Base-by-base conservation (phyloP, 2,329 filamentous ascomycete species). In the Xylaria sp. region DNA sequence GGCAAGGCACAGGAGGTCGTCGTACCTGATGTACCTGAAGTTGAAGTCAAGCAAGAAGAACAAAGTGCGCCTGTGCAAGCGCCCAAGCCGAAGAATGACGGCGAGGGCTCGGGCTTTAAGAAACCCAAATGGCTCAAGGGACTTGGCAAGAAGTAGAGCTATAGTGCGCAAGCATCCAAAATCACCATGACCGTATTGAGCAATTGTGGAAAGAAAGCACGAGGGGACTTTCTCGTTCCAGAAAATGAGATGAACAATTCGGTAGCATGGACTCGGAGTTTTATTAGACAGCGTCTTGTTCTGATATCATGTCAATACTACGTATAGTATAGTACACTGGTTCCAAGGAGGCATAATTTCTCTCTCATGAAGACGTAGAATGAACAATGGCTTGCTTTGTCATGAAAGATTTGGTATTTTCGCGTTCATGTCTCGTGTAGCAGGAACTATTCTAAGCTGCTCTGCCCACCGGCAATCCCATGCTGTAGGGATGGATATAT, bases 51-150 rank as follows among this genome's bases (percentile, higher is more conserved):
- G 57, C 69, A 70, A 18, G 70, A 69, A 23, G 66, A 39, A 37
- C 54, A 34, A 28, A 63, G 37, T 52, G 46, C 61, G 6, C 41
- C 61, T 15, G 25, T 61, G 10, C 51, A 66, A 3, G 58, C 71
- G 18, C 52, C 72, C 2, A 73, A 71, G 57, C 72, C 75, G n/a
- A 73, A 44, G 18, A 67, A 65, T 37, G 73, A 73, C 3, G 68
- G 73, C 18, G 76, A 75, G 6, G 67, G 76, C 23, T 70, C 72
- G 12, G 72, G 64, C 0, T 73, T 76, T n/a, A 78, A 78, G 72
- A 81, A 90, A 74, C 91, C 91, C 23, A 94, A 92, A 79, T 93
- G 92, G 88, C 80, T 94, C 50, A 92, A 92, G 79, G 81, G 91
- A 65, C 84, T 89, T 37, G 89, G 88, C 8, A 94, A 92, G 86